Evolutionary conservation across 164 flowering plant species (phyloP).

Genomic region (Magnolia sinica): DNA sequence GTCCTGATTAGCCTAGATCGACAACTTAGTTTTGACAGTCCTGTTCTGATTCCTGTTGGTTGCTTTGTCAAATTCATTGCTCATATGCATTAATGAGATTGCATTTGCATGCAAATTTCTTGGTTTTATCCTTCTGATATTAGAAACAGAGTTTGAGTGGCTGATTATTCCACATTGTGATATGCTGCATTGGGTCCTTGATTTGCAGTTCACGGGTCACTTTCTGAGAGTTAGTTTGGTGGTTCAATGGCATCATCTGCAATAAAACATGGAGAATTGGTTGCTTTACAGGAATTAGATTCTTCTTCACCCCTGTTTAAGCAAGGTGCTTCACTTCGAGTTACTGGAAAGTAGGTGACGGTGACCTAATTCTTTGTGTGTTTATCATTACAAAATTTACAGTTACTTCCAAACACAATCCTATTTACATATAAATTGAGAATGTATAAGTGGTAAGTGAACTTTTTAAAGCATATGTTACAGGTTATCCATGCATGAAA

Average conservation of each 20-base stretch:
- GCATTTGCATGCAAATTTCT: neutral
- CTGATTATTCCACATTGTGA: neutral
- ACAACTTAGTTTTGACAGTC: neutral
- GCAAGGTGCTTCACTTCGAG: conserved; percentile 75
- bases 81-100: neutral
- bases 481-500: neutral
- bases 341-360: conserved; percentile 63
- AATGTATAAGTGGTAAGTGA: neutral
- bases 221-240: neutral
- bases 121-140: neutral
- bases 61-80: neutral
- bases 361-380: neutral
- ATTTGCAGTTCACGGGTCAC: neutral
- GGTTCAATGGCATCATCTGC: conserved; percentile 38
- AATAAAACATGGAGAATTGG: conserved; percentile 53
- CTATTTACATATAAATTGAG: neutral
- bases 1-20: neutral
- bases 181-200: neutral
- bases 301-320: conserved; percentile 54
- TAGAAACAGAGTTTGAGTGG: neutral
- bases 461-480: neutral
- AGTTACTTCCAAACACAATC: neutral
- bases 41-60: neutral
- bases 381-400: too few species aligned
- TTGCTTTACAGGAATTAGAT: conserved; percentile 48